These are phyloP conservation scores for Colletotrichum musicola DNA, from an alignment of 2,329 filamentous ascomycete genomes.

Conservation along the genomic window DNA sequence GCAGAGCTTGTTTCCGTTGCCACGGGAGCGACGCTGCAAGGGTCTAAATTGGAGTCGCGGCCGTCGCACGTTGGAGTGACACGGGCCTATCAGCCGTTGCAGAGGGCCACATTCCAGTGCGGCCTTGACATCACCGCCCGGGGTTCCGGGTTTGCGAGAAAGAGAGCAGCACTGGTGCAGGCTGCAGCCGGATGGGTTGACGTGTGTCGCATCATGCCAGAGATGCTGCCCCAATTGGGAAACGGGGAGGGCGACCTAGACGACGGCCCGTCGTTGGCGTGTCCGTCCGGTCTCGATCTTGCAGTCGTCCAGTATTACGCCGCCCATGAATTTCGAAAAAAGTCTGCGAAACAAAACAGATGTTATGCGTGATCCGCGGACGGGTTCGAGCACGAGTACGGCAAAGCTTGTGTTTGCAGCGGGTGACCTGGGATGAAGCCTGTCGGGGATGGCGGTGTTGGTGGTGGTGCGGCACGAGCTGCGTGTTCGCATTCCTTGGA, in stretches of 20 bases:
- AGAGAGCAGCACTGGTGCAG: neutral
- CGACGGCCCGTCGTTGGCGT: constrained; percentile 19
- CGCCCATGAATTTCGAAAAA: constrained; percentile 10
- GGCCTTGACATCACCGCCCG: constrained; percentile 36
- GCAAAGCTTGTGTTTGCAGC: constrained; percentile 4
- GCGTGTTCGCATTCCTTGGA: constrained; percentile 24
- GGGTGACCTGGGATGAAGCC: constrained; percentile 21
- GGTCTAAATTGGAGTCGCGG: constrained; percentile 19
- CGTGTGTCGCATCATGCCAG: constrained; percentile 22
- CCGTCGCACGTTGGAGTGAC: constrained; percentile 33
- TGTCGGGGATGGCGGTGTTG: constrained; percentile 29
- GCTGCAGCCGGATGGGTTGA: constrained; percentile 8
- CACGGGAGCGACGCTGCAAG: constrained; percentile 28
- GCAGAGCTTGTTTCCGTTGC: constrained; percentile 29
- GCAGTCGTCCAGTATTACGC: too few species aligned
- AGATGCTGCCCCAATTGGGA: constrained; percentile 19
- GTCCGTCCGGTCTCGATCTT: constrained; percentile 22
- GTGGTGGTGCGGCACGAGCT: constrained; percentile 10
- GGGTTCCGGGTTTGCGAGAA: constrained; percentile 3
- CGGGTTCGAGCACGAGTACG: constrained; percentile 4
- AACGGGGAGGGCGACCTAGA: neutral
- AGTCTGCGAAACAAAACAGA: constrained; percentile 26
- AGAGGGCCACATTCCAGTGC: constrained; percentile 15
- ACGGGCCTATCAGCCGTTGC: constrained; percentile 36
- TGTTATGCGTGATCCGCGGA: neutral